A percentile compares a stretch with the other conserved stretches of the same genome.
Evolutionary conservation across 2,329 filamentous ascomycete species (phyloP).

Genomic region (Cladorrhinum sp.): DNA sequence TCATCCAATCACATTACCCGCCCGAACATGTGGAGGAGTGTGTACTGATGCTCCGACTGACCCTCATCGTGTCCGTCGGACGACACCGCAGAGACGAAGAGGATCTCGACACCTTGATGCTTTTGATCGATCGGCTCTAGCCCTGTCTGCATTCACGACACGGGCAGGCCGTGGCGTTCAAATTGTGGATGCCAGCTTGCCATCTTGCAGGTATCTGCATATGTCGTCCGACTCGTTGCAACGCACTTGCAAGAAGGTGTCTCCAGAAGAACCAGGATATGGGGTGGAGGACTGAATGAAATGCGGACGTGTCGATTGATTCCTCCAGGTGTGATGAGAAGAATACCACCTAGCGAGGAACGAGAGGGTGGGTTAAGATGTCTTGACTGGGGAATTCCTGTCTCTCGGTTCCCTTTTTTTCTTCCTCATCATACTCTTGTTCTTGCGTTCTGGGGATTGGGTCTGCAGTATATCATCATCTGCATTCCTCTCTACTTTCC

Average conservation of each 20-base stretch:
- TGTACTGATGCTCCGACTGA: no score
- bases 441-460: neutral
- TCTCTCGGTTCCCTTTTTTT: slow-evolving; percentile 1
- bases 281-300: neutral
- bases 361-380: neutral
- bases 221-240: slow-evolving; percentile 11
- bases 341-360: neutral
- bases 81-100: neutral
- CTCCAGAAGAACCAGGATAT: neutral
- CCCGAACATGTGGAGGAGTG: neutral
- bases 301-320: neutral
- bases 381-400: neutral
- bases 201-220: slow-evolving; percentile 3
- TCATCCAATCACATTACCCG: slow-evolving; percentile 24
- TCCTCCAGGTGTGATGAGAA: neutral
- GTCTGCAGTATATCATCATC: neutral
- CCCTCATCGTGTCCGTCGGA: neutral
- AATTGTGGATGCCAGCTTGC: neutral
- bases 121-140: neutral
- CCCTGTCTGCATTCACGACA: neutral
- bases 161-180: neutral
- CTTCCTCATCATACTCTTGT: neutral
- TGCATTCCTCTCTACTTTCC: neutral
- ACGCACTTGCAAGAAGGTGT: neutral
- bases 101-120: neutral